Conservation (phyloP, 228 moss, liverwort and hornwort species). For the Sphagnum magellanicum region DNA sequence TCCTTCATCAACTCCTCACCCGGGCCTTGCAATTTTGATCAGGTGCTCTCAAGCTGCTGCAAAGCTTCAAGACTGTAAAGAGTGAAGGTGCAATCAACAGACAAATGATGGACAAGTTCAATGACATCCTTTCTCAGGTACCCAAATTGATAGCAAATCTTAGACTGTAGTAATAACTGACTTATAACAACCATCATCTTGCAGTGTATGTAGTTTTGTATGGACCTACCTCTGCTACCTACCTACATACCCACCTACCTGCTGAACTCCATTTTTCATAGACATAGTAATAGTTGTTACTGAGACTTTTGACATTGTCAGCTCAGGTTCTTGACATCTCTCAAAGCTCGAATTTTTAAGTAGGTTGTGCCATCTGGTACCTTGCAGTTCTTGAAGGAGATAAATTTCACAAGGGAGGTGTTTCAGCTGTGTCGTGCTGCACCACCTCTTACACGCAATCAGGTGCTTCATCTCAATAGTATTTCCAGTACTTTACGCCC, state of each 20-base stretch:
- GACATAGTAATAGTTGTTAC: too few relatives aligned
- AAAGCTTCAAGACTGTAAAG: conserved; percentile 81
- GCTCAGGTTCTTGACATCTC: too few relatives aligned
- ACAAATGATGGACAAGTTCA: conserved; percentile 85
- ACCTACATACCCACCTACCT: too few relatives aligned
- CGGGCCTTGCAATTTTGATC: neutral
- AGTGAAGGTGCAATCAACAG: conserved; percentile 84
- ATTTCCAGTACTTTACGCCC: neutral
- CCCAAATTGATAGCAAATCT: too few relatives aligned
- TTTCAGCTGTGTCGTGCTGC: conserved; percentile 36
- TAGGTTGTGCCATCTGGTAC: too few relatives aligned
- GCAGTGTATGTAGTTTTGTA: neutral
- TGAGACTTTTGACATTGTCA: too few relatives aligned
- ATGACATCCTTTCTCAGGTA: conserved; percentile 81
- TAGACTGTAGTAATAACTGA: too few relatives aligned
- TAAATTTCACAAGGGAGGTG: conserved; percentile 64
- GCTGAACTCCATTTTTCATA: too few relatives aligned
- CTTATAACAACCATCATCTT: neutral
- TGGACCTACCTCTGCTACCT: too few relatives aligned
- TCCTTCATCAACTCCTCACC: too few relatives aligned
- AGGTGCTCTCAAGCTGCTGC: conserved; percentile 80
- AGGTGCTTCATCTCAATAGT: conserved; percentile 24
- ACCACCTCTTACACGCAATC: conserved; percentile 60
- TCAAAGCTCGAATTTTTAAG: too few relatives aligned
- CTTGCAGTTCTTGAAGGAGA: conserved; percentile 75